Percentiles rank a stretch among this genome's conserved stretches.
Evolutionary conservation across 2,329 filamentous ascomycete species (phyloP).

Genomic region (Hypoxylon sp.): DNA sequence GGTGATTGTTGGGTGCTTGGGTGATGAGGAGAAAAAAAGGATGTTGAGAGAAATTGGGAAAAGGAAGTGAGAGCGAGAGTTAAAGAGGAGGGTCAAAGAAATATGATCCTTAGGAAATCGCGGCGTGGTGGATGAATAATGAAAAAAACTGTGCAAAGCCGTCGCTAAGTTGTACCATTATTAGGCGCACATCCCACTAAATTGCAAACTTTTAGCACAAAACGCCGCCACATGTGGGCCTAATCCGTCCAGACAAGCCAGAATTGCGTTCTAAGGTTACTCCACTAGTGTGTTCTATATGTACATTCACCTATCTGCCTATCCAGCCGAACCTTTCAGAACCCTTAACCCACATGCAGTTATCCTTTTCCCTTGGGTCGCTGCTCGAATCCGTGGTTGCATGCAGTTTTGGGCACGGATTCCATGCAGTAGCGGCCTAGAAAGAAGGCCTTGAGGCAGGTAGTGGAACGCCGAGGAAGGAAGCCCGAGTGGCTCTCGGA

Average conservation of each 20-base stretch:
- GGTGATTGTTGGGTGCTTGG: slow-evolving; percentile 24
- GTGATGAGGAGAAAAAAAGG: slow-evolving; percentile 23
- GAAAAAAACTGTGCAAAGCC: slow-evolving; percentile 36
- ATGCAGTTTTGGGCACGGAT: not conserved
- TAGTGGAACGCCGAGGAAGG: slow-evolving; percentile 21
- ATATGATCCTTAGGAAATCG: slow-evolving; percentile 26
- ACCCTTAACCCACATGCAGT: too few relatives aligned
- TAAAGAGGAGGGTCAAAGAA: slow-evolving; percentile 39
- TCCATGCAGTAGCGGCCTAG: slow-evolving; percentile 1
- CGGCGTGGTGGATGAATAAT: slow-evolving; percentile 33
- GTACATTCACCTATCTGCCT: not conserved
- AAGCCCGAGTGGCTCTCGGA: slow-evolving; percentile 36
- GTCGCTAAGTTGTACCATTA: slow-evolving; percentile 17
- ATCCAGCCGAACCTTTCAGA: too few relatives aligned
- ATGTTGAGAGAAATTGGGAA: slow-evolving; percentile 24
- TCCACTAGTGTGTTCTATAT: too few relatives aligned
- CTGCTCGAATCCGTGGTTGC: not conserved
- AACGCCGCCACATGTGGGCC: slow-evolving; percentile 31
- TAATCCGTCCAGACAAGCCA: slow-evolving; percentile 12
- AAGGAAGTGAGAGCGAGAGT: slow-evolving; percentile 22
- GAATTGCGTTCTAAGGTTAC: too few relatives aligned
- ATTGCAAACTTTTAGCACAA: slow-evolving; percentile 30
- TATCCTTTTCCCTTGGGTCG: too few relatives aligned
- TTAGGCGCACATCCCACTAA: slow-evolving; percentile 36
- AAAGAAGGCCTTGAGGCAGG: not conserved